phyloP scores from a whole-genome alignment of 169 alveolate genomes.

The Eimeria zaria region DNA sequence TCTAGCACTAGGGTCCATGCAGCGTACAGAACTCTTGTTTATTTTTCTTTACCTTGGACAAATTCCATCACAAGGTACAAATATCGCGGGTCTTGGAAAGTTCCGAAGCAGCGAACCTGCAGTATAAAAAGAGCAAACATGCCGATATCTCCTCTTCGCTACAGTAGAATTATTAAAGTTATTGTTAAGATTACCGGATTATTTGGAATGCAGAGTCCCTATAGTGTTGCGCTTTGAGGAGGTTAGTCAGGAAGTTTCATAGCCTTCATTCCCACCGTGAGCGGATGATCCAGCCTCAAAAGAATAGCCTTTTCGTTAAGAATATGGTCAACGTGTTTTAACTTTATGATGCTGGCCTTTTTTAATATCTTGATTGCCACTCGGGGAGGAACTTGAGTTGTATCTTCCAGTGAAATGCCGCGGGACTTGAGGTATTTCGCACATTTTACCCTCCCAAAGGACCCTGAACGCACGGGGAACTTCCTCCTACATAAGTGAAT shows the following conservation, averaged over 20 bases:
- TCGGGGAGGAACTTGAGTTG: constrained; percentile 78
- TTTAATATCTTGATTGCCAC: constrained; percentile 88
- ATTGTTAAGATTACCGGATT: not conserved
- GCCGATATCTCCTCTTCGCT: not conserved
- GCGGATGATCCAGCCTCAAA: constrained; percentile 93
- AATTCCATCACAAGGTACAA: constrained; percentile 90
- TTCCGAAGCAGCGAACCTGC: constrained; percentile 92
- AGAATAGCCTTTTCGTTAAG: constrained; percentile 95
- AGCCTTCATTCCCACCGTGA: constrained; percentile 89
- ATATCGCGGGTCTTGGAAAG: constrained; percentile 89
- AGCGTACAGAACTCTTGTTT: not conserved
- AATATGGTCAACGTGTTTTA: constrained; percentile 95
- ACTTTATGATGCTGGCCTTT: constrained; percentile 88
- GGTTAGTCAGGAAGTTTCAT: not conserved
- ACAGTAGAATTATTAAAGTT: not conserved
- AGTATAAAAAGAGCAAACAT: constrained; percentile 86
- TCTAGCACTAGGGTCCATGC: not conserved
- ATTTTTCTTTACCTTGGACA: constrained; percentile 85
- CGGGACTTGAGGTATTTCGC: constrained; percentile 77
- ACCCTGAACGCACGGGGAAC: constrained; percentile 68
- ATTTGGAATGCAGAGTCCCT: not conserved
- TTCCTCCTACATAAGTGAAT: not conserved
- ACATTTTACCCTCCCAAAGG: constrained; percentile 82
- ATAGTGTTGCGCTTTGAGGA: not conserved
- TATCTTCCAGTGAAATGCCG: constrained; percentile 38